phyloP scores from a whole-genome alignment of 2,329 filamentous ascomycete species.

The Cladosporium phlei region DNA sequence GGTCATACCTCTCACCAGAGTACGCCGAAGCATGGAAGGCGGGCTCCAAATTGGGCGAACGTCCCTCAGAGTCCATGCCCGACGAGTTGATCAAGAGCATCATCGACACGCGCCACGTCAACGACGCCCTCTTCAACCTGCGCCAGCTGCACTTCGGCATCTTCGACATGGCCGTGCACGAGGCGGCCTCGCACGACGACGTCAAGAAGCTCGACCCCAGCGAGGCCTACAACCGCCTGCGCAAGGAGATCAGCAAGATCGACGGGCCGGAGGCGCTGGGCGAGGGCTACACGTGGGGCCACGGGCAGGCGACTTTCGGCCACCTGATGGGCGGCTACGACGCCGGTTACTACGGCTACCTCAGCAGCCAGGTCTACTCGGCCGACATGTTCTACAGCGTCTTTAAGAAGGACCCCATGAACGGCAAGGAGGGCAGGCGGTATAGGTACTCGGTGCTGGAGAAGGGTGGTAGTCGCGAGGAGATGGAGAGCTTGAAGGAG shows the following conservation, averaged over 20 bases:
- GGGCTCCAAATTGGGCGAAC: conserved; percentile 21
- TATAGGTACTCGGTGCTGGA: conserved; percentile 77
- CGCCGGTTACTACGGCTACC: conserved; percentile 69
- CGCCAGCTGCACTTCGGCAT: conserved; percentile 75
- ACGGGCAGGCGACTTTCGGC: conserved; percentile 75
- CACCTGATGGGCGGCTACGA: conserved; percentile 82
- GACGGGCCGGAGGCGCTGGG: conserved; percentile 68
- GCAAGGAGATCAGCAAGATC: conserved; percentile 66
- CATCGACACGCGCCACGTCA: conserved; percentile 74
- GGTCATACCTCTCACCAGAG: conserved; percentile 48
- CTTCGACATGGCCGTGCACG: conserved; percentile 79
- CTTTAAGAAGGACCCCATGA: conserved; percentile 75
- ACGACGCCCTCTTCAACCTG: conserved; percentile 73
- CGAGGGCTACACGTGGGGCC: conserved; percentile 56
- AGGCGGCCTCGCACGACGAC: conserved; percentile 63
- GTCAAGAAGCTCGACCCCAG: conserved; percentile 62
- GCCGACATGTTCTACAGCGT: conserved; percentile 81
- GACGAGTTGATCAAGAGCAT: conserved; percentile 70
- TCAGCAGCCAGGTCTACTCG: conserved; percentile 72
- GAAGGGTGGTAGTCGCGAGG: conserved; percentile 71
- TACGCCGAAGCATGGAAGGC: conserved; percentile 45
- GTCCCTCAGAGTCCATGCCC: conserved; percentile 64
- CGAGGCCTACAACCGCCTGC: conserved; percentile 66
- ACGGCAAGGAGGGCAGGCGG: conserved; percentile 64
- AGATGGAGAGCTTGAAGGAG: conserved; percentile 73